These are phyloP conservation scores for Trametes meyenii DNA, from an alignment of 768 basidiomycete genomes.

Conservation along the genomic window DNA sequence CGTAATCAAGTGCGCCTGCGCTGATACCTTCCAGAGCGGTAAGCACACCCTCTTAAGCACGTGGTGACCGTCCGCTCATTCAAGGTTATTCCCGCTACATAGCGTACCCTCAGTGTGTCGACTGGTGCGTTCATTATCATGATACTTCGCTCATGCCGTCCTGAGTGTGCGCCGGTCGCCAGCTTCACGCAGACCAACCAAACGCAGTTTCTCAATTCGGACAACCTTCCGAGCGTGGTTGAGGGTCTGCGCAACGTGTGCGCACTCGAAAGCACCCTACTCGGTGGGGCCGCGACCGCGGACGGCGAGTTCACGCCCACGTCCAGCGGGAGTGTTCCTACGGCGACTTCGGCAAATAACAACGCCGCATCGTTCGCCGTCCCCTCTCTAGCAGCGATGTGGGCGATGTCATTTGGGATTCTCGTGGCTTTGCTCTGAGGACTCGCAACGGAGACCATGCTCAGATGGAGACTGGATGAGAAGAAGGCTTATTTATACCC, in stretches of 20 bases:
- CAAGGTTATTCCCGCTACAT: not conserved
- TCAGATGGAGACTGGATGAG: not conserved
- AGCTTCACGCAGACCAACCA: slow-evolving; percentile 65
- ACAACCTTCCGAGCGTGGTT: slow-evolving; percentile 51
- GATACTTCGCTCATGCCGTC: not conserved
- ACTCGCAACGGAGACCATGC: not conserved
- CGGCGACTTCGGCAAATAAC: slow-evolving; percentile 28
- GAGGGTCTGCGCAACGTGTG: slow-evolving; percentile 56
- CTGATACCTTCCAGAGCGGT: slow-evolving; percentile 46
- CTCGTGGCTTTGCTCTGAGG: slow-evolving; percentile 7
- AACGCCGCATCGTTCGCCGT: slow-evolving; percentile 5
- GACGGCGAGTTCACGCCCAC: slow-evolving; percentile 45
- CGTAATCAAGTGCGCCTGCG: slow-evolving; percentile 66
- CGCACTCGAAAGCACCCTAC: slow-evolving; percentile 50
- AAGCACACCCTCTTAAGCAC: not conserved
- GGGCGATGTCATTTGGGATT: not conserved
- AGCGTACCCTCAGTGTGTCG: slow-evolving; percentile 64
- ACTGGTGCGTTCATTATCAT: slow-evolving; percentile 48
- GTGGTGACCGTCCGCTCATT: not conserved
- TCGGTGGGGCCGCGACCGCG: slow-evolving; percentile 52
- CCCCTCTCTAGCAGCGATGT: not conserved
- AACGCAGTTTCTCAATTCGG: slow-evolving; percentile 49
- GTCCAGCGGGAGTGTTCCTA: slow-evolving; percentile 24
- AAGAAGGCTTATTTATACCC: slow-evolving; percentile 20
- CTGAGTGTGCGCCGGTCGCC: not conserved